These are phyloP conservation scores for Euphorbia lathyris DNA, from an alignment of 345 rosid species.

Conservation along the genomic window DNA sequence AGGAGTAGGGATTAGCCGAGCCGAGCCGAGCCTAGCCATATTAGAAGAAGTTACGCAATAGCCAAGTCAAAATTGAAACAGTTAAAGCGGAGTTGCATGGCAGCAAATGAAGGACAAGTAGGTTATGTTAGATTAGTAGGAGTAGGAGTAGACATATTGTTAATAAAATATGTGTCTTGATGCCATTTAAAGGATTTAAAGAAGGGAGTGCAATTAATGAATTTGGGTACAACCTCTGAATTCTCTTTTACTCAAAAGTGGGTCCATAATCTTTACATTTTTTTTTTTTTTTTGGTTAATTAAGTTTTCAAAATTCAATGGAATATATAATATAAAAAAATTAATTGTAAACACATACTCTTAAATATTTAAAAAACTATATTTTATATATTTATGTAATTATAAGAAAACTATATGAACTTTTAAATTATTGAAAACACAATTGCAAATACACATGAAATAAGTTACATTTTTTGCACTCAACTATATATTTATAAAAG, in stretches of 20 bases:
- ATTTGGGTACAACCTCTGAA: conserved; percentile 41
- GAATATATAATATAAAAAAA: no score
- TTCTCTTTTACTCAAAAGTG: neutral
- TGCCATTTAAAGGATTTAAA: conserved; percentile 38
- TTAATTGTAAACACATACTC: no score
- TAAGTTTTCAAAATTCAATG: no score
- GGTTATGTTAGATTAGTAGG: neutral
- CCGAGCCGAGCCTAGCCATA: neutral
- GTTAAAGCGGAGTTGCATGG: neutral
- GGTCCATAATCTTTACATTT: conserved; percentile 21
- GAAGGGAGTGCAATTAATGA: conserved; percentile 48
- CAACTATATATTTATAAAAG: no score
- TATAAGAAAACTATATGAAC: no score
- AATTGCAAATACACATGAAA: no score
- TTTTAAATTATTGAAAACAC: no score
- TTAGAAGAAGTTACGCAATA: neutral
- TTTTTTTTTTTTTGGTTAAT: neutral
- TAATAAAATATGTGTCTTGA: conserved; percentile 26
- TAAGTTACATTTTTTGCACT: no score
- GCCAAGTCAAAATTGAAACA: neutral
- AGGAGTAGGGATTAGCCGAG: neutral
- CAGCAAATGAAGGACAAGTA: neutral
- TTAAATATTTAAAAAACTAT: no score
- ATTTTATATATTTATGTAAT: no score
- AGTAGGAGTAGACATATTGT: no score